Conservation (phyloP, 176 grass and related monocot genomes). For the Bonia amplexicaulis region DNA sequence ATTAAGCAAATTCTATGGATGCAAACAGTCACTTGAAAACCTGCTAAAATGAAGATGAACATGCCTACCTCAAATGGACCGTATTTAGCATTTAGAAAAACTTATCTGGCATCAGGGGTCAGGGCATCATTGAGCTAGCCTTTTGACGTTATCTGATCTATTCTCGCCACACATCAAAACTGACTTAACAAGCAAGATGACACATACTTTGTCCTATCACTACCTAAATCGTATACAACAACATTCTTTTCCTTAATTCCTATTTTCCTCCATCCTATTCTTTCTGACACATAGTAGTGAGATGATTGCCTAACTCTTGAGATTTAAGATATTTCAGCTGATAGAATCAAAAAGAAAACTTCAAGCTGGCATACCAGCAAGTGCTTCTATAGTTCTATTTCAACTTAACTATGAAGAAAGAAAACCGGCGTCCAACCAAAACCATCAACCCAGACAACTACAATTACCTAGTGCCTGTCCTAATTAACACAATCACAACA, state of each 20-base stretch:
- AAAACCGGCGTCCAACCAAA: neutral
- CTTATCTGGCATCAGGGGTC: neutral
- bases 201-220: neutral
- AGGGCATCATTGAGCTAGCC: conserved; percentile 5
- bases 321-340: neutral
- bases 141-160: neutral
- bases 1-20: neutral
- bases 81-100: neutral
- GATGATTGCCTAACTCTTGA: neutral
- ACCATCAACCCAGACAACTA: neutral
- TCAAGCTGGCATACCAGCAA: neutral
- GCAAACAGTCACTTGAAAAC: neutral
- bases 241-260: too few species aligned
- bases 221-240: neutral
- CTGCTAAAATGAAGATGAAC: neutral
- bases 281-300: neutral
- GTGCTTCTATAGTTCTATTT: neutral
- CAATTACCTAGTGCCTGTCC: neutral
- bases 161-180: neutral
- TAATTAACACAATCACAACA: neutral
- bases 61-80: conserved; percentile 17
- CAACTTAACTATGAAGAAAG: neutral
- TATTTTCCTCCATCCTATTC: neutral
- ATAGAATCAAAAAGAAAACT: too few species aligned
- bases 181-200: neutral